Base-by-base conservation (phyloP, 2,329 filamentous ascomycete species). In the Phyllosticta ampelicida region DNA sequence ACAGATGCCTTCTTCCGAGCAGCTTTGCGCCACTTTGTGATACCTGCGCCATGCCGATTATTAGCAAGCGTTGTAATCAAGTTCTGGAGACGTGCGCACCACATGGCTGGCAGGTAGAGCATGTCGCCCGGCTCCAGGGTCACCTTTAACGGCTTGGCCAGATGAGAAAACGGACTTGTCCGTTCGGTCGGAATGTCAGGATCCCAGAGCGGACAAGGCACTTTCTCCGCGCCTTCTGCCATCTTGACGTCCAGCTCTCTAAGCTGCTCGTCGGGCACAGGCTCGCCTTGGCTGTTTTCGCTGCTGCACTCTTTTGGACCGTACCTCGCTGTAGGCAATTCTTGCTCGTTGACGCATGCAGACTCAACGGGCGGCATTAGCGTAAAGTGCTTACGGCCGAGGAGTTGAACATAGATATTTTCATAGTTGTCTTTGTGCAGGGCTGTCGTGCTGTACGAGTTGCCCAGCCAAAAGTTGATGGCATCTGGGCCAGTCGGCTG, bases 351-450 rank as follows among this genome's bases (percentile, higher is more conserved):
- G 50, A 90, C 83, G 61, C 85, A 87, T 0, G 86, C 77, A 63
- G 85, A 80, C 61, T 83, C 87, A 1, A 86, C 70, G 0, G 88
- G 84, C n/a, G 89, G 86, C 1, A 94, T 71, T 1, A 94, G 75
- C 0, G 85, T 79, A 64, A 94, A 94, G 63, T 87, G 83, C 68
- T 94, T 94, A 58, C 74, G 73, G 0, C 89, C 89, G 0, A 83
- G 70, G 13, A 92, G 71, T 66, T 92, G 88, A 1, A 89, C 86
- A 69, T 91, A 94, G 0, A 94, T 79, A 68, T 94, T 94, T 70
- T 94, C 88, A 70, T 91, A 92, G 65, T 87, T 87, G 72, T 94
- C 89, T 66, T 86, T 87, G 73, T 94, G 89, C 56, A 91, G 70
- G 0, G 86, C 85, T 0, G 88, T 91, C 1, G 81, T 77, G 23